Evolutionary conservation across 192 early-diverging fungal species (phyloP).

Genomic region (Coemansia sp.): DNA sequence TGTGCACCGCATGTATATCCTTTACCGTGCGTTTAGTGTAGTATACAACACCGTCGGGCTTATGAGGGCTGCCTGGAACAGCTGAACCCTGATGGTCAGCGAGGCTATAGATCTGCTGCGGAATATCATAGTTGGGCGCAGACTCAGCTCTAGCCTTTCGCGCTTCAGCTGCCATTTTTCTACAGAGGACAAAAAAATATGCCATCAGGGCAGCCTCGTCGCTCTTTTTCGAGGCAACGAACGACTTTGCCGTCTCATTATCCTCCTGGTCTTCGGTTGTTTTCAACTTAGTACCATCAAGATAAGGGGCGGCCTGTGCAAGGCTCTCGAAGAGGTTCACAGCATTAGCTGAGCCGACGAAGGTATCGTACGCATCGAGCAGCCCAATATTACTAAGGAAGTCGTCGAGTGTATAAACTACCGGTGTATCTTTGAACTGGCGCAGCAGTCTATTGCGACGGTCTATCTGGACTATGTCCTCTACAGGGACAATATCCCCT

Average conservation of each 20-base stretch:
- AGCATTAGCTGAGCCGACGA: neutral
- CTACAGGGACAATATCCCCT: neutral
- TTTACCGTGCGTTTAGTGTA: too few relatives aligned
- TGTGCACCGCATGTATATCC: too few relatives aligned
- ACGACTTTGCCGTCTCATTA: neutral
- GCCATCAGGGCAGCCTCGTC: too few relatives aligned
- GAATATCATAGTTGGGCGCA: too few relatives aligned
- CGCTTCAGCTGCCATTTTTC: too few relatives aligned
- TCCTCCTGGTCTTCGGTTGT: neutral
- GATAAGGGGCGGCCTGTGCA: neutral
- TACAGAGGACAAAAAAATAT: too few relatives aligned
- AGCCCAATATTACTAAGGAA: neutral
- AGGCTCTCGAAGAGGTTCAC: neutral
- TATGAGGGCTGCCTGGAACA: too few relatives aligned
- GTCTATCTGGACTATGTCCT: neutral
- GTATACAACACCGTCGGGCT: too few relatives aligned
- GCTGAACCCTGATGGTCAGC: too few relatives aligned
- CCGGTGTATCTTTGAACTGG: neutral
- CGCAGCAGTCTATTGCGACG: neutral
- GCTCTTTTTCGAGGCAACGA: too few relatives aligned
- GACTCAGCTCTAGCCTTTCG: too few relatives aligned
- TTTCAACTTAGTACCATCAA: neutral
- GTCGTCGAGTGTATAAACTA: neutral
- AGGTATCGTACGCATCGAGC: neutral
- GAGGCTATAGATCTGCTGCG: too few relatives aligned